These are phyloP conservation scores for Blepharisma japonicum DNA, from an alignment of 73 alveolate species.

Conservation along the genomic window DNA sequence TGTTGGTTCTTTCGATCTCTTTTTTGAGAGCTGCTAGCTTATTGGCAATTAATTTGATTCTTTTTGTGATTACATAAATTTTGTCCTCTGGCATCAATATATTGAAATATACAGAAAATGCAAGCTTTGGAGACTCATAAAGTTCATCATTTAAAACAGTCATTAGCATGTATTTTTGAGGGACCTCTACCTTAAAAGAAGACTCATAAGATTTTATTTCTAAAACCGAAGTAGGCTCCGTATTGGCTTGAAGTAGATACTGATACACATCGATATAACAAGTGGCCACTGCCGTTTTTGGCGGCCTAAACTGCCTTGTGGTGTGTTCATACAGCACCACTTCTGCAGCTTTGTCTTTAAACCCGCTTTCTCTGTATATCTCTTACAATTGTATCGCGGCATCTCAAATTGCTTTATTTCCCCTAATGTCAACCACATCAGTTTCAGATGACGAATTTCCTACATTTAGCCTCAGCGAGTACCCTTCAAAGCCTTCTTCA, in stretches of 20 bases:
- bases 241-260: neutral
- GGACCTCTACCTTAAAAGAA: neutral
- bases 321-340: neutral
- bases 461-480: neutral
- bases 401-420: conserved; percentile 27
- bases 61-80: too few relatives aligned
- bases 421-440: neutral
- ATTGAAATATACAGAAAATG: neutral
- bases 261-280: neutral
- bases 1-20: too few relatives aligned
- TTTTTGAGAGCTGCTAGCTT: too few relatives aligned
- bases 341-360: neutral
- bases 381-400: neutral
- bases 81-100: too few relatives aligned
- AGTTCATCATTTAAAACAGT: neutral
- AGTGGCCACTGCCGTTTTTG: neutral
- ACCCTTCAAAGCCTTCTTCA: conserved; percentile 27
- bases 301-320: neutral
- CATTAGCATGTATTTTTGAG: neutral
- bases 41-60: too few relatives aligned
- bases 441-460: neutral
- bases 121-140: conserved; percentile 5
- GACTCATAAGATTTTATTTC: neutral
- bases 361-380: neutral
- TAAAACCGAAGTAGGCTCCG: neutral